Conservation (phyloP, 2,329 filamentous ascomycete species). For the Trichoderma citrinoviride region DNA sequence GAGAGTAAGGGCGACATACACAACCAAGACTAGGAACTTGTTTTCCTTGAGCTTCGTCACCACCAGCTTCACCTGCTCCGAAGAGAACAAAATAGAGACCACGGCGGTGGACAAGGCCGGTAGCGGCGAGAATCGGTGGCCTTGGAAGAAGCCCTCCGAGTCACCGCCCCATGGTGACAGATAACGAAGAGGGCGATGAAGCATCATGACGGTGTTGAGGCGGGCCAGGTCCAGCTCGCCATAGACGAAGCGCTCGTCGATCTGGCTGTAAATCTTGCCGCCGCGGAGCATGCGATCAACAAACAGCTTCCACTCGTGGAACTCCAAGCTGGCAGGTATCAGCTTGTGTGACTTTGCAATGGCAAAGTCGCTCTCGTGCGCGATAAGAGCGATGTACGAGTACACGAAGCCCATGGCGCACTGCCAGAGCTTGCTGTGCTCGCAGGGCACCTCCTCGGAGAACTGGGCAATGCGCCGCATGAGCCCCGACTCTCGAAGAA, state of each 20-base stretch:
- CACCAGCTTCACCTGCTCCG: constrained; percentile 46
- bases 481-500: neutral
- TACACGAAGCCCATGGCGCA: constrained; percentile 11
- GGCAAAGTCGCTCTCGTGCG: constrained; percentile 14
- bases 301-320: constrained; percentile 1
- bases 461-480: neutral
- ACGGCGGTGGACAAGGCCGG: constrained; percentile 40
- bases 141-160: constrained; percentile 11
- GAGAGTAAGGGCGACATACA: constrained; percentile 47
- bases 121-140: constrained; percentile 40
- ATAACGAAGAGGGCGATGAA: neutral
- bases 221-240: constrained; percentile 16
- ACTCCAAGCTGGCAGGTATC: neutral
- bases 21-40: constrained; percentile 39
- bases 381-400: constrained; percentile 12
- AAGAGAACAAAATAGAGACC: constrained; percentile 41
- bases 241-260: constrained; percentile 19
- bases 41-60: constrained; percentile 34
- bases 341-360: constrained; percentile 5
- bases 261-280: neutral
- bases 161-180: neutral
- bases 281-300: neutral
- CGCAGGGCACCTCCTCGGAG: neutral
- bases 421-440: neutral
- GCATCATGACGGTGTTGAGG: constrained; percentile 4